Evolutionary conservation across 441 rosid genomes (phyloP).

Genomic region (Sinapis alba): DNA sequence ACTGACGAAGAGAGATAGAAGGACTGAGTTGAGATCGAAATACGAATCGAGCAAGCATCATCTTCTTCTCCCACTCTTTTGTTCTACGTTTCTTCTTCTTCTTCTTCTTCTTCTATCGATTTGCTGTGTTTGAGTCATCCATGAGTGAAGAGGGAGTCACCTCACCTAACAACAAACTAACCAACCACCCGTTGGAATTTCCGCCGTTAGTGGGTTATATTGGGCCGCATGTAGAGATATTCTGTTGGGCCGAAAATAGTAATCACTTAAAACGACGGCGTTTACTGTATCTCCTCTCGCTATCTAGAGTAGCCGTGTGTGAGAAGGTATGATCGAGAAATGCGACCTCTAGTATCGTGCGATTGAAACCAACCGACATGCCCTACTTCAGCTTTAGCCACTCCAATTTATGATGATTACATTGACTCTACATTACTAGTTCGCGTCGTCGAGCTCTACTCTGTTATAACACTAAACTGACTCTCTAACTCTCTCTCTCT

Average conservation of each 20-base stretch:
- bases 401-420: too few species aligned
- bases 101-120: neutral
- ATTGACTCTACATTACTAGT: too few species aligned
- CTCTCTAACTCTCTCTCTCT: too few species aligned
- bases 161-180: constrained; percentile 16
- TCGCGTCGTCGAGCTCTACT: constrained; percentile 68
- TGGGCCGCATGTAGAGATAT: neutral
- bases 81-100: neutral
- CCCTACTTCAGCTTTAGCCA: too few species aligned
- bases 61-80: neutral
- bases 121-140: neutral
- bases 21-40: constrained; percentile 40
- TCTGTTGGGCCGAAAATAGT: neutral
- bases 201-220: constrained; percentile 27
- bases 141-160: neutral
- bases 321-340: too few species aligned
- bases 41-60: constrained; percentile 52
- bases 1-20: constrained; percentile 13
- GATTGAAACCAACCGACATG: too few species aligned
- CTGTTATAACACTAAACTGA: constrained; percentile 71
- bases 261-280: neutral
- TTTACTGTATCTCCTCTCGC: neutral
- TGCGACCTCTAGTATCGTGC: too few species aligned
- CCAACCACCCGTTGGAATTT: constrained; percentile 35
- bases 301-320: too few species aligned